Evolutionary conservation across 352 stramenopile genomes (phyloP).

Genomic region (Phytophthora cryptogea): DNA sequence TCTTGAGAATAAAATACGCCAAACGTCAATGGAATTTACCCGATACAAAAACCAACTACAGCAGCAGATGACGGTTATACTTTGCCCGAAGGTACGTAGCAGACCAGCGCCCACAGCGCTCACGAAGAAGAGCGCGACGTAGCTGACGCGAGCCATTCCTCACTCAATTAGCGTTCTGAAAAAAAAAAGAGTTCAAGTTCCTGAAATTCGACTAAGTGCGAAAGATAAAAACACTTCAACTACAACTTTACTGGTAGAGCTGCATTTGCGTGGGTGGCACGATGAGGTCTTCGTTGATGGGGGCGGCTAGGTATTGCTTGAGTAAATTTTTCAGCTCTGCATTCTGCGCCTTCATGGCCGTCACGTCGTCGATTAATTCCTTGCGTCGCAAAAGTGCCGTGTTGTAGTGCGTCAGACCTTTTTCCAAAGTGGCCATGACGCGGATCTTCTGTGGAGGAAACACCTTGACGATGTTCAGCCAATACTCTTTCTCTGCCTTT

Average conservation of each 20-base stretch:
- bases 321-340: conserved; percentile 89
- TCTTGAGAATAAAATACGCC: conserved; percentile 17
- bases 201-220: neutral
- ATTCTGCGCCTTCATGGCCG: conserved; percentile 83
- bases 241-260: conserved; percentile 50
- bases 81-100: conserved; percentile 63
- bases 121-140: conserved; percentile 76
- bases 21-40: neutral
- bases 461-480: conserved; percentile 73
- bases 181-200: neutral
- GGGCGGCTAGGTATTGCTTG: conserved; percentile 87
- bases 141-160: conserved; percentile 41
- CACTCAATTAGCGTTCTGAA: neutral
- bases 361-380: conserved; percentile 81
- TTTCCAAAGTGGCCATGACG: conserved; percentile 87
- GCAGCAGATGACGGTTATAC: conserved; percentile 25
- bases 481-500: conserved; percentile 78
- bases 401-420: conserved; percentile 83
- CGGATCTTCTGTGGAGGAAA: conserved; percentile 68
- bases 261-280: conserved; percentile 87
- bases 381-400: conserved; percentile 80
- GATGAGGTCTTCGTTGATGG: conserved; percentile 85
- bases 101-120: conserved; percentile 54
- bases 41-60: neutral
- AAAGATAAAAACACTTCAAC: conserved; percentile 1